Evolutionary conservation across 2,329 filamentous ascomycete genomes (phyloP).

Genomic region (Huntiella decipiens): DNA sequence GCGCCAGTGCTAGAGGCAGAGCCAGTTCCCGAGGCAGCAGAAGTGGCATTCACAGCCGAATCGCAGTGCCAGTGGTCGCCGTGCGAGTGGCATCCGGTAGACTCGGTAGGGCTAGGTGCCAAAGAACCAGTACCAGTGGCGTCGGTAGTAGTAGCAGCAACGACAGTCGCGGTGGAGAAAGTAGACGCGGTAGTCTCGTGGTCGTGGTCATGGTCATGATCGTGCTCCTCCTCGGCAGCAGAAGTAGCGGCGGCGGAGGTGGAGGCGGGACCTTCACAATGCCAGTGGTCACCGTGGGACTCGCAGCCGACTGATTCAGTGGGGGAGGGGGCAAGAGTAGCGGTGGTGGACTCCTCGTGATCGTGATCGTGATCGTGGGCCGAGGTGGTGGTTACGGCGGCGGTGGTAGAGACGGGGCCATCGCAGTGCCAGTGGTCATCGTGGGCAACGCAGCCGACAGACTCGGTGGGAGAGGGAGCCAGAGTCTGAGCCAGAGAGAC

Average conservation of each 20-base stretch:
- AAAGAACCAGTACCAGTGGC: constrained; percentile 14
- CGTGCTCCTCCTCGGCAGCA: not conserved
- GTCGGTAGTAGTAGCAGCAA: not conserved
- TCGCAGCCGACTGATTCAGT: constrained; percentile 19
- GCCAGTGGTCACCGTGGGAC: constrained; percentile 21
- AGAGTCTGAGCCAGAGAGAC: constrained; percentile 9
- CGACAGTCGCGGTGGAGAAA: not conserved
- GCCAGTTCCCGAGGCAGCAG: not conserved
- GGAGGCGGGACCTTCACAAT: constrained; percentile 12
- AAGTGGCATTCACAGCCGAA: constrained; percentile 8
- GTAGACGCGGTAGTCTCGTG: constrained; percentile 8
- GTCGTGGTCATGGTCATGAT: constrained; percentile 11
- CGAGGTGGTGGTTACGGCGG: not conserved
- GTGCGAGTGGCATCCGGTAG: constrained; percentile 20
- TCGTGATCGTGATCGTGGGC: constrained; percentile 1
- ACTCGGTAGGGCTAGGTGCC: constrained; percentile 20
- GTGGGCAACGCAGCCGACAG: constrained; percentile 18
- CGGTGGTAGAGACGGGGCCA: constrained; percentile 1
- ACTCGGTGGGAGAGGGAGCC: constrained; percentile 18
- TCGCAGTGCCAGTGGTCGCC: constrained; percentile 21
- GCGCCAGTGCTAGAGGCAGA: not conserved
- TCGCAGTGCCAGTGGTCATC: constrained; percentile 20
- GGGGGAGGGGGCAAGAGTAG: constrained; percentile 14
- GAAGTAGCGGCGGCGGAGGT: not conserved
- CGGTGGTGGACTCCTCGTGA: not conserved